Percentiles rank a stretch among this genome's conserved stretches.
phyloP scores from a whole-genome alignment of 768 basidiomycete genomes.

The Suillus placidus region DNA sequence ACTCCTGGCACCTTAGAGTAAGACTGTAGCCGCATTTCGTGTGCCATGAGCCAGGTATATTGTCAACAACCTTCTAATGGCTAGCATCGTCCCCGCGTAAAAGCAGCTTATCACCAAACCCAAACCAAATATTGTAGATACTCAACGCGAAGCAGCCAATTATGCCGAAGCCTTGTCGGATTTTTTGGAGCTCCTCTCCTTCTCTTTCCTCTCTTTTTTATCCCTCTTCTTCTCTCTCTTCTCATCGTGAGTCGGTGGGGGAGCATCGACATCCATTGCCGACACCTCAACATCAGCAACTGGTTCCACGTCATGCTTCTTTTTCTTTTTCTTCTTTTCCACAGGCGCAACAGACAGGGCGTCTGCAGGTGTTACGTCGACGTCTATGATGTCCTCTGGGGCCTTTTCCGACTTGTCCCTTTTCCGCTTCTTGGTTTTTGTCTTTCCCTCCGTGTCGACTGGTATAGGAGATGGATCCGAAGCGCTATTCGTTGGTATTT shows the following conservation, averaged over 20 bases:
- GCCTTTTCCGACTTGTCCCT: conserved; percentile 24
- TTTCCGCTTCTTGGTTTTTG: conserved; percentile 24
- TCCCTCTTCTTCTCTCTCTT: conserved; percentile 21
- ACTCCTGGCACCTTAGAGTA: not conserved
- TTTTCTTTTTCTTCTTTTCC: conserved; percentile 24
- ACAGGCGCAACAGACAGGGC: conserved; percentile 13
- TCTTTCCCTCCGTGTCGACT: conserved; percentile 21
- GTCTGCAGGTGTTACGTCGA: conserved; percentile 23
- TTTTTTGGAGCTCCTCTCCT: conserved; percentile 32
- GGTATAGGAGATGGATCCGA: not conserved
- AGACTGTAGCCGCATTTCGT: not conserved
- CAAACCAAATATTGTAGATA: conserved; percentile 2
- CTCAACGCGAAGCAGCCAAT: not conserved
- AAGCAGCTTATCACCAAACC: not conserved
- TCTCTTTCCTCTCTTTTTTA: conserved; percentile 39
- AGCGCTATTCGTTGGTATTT: conserved; percentile 18
- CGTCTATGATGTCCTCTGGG: conserved; percentile 17
- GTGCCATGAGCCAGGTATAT: conserved; percentile 1
- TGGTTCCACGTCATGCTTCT: conserved; percentile 14
- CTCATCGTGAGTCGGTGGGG: conserved; percentile 22
- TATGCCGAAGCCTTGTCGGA: conserved; percentile 12
- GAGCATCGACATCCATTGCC: conserved; percentile 12
- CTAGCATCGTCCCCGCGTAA: not conserved
- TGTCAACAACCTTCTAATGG: not conserved
- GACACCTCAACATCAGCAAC: conserved; percentile 20